These are phyloP conservation scores for Danielia oregonensis DNA, from an alignment of 805 yeast species.

Conservation along the genomic window DNA sequence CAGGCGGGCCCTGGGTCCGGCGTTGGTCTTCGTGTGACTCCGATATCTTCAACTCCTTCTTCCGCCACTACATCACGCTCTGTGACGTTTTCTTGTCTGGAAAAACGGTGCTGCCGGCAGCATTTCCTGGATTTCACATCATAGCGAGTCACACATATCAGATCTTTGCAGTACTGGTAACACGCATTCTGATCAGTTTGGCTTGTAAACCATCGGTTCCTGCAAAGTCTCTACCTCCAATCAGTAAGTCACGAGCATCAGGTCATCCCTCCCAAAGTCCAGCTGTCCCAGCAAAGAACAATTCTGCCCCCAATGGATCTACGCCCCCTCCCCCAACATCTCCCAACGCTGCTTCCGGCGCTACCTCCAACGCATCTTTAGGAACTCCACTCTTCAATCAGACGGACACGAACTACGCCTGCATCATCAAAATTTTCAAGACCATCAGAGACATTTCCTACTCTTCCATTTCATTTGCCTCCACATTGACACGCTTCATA, in stretches of 20 bases:
- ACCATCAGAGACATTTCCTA: slow-evolving; percentile 33
- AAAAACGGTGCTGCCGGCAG: slow-evolving; percentile 4
- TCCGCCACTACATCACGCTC: slow-evolving; percentile 51
- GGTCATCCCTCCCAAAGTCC: too few relatives aligned
- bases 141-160: slow-evolving; percentile 47
- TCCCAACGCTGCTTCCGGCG: slow-evolving; percentile 1
- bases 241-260: too few relatives aligned
- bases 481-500: slow-evolving; percentile 18
- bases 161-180: slow-evolving; percentile 31
- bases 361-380: too few relatives aligned
- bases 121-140: slow-evolving; percentile 40
- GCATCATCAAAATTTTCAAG: slow-evolving; percentile 38
- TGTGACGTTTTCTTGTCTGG: slow-evolving; percentile 9
- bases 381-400: slow-evolving; percentile 23
- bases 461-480: slow-evolving; percentile 19
- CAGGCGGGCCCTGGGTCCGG: slow-evolving; percentile 60
- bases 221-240: not conserved
- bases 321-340: slow-evolving; percentile 4
- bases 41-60: slow-evolving; percentile 57
- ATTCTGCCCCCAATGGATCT: slow-evolving; percentile 2
- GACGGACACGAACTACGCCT: slow-evolving; percentile 32
- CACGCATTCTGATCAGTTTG: slow-evolving; percentile 10
- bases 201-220: slow-evolving; percentile 1
- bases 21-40: slow-evolving; percentile 57
- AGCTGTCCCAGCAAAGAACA: not conserved